Percentiles rank a stretch among this genome's conserved stretches.
Evolutionary conservation across 1,284 basidiomycete genomes (phyloP).

Genomic region (Ceratobasidium sp.): DNA sequence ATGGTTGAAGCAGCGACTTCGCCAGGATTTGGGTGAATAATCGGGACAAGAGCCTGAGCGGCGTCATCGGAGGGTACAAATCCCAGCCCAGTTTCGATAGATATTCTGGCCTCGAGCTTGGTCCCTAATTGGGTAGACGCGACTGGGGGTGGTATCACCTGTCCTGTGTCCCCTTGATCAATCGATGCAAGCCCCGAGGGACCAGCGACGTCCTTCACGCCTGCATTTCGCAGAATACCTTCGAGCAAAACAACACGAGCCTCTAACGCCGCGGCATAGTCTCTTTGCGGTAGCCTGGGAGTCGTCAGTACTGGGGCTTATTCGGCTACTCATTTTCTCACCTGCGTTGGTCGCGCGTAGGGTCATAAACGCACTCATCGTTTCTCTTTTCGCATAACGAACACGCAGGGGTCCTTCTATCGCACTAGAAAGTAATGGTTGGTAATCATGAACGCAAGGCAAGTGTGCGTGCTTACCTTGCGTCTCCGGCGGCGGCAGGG

Average conservation of each 20-base stretch:
- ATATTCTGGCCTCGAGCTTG: too few species aligned
- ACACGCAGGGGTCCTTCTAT: constrained; percentile 24
- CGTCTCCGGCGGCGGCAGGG: constrained; percentile 25
- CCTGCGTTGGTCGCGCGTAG: constrained; percentile 33
- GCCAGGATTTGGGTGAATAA: too few species aligned
- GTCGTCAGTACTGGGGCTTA: neutral
- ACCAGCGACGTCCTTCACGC: neutral
- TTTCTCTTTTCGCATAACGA: constrained; percentile 33
- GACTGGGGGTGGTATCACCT: neutral
- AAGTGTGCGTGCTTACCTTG: constrained; percentile 2
- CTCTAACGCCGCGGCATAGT: constrained; percentile 35
- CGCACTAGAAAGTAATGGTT: constrained; percentile 9
- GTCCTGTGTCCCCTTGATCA: neutral
- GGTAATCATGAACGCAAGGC: neutral
- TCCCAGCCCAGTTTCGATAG: neutral
- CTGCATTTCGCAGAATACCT: constrained; percentile 22
- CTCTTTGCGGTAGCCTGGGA: constrained; percentile 30
- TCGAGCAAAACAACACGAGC: constrained; percentile 21
- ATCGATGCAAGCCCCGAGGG: neutral
- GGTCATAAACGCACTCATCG: constrained; percentile 26
- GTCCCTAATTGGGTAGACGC: neutral
- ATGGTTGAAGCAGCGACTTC: neutral
- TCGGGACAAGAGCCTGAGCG: too few species aligned
- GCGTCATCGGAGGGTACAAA: neutral
- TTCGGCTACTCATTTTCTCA: neutral